phyloP scores from a whole-genome alignment of 2,329 filamentous ascomycete species.

The Penicillium sp. region DNA sequence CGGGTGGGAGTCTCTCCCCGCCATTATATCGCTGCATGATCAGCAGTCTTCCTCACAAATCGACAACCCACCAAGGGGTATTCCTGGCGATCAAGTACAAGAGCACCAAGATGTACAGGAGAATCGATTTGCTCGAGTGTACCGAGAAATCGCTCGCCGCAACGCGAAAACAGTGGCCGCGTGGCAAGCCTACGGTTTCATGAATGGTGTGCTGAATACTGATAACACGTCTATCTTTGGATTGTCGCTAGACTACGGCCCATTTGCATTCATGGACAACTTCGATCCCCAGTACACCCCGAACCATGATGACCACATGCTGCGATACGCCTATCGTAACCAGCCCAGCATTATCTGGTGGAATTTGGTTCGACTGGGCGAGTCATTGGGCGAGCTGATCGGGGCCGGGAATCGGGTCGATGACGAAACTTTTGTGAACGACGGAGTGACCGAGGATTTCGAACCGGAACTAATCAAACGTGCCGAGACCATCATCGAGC shows the following conservation, averaged over 20 bases:
- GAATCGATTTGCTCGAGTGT: slow-evolving; percentile 83
- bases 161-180: slow-evolving; percentile 85
- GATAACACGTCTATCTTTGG: slow-evolving; percentile 94
- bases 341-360: slow-evolving; percentile 98
- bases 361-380: slow-evolving; percentile 89
- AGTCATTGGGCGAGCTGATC: slow-evolving; percentile 82
- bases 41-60: slow-evolving; percentile 36
- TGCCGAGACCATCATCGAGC: slow-evolving; percentile 78
- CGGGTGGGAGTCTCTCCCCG: slow-evolving; percentile 81
- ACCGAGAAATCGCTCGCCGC: slow-evolving; percentile 77
- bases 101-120: slow-evolving; percentile 66
- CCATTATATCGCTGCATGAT: slow-evolving; percentile 46
- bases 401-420: slow-evolving; percentile 73
- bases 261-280: slow-evolving; percentile 95
- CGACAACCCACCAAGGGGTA: slow-evolving; percentile 49
- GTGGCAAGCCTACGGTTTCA: slow-evolving; percentile 99
- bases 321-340: slow-evolving; percentile 88
- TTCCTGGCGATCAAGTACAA: slow-evolving; percentile 59
- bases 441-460: slow-evolving; percentile 68
- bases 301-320: slow-evolving; percentile 86
- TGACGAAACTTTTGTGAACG: slow-evolving; percentile 62
- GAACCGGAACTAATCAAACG: slow-evolving; percentile 68
- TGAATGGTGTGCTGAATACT: slow-evolving; percentile 96
- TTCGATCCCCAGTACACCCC: slow-evolving; percentile 94
- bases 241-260: slow-evolving; percentile 88